Percentiles rank a stretch among this genome's conserved stretches.
phyloP scores from a whole-genome alignment of 208 protist genomes.

The Crithidia acanthocephali region DNA sequence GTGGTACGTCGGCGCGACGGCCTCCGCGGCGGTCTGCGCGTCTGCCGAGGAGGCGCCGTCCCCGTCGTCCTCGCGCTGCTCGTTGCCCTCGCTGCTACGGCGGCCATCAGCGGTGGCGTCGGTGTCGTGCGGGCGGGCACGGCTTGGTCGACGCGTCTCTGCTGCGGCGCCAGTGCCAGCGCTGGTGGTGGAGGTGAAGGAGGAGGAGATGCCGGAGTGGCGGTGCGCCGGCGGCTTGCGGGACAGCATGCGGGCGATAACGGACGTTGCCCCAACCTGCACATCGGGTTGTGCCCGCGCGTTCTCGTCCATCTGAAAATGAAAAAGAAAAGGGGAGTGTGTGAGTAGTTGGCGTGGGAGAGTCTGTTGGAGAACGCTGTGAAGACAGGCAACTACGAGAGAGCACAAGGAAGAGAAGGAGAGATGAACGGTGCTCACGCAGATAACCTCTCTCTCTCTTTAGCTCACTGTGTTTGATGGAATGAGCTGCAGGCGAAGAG shows the following conservation, averaged over 20 bases:
- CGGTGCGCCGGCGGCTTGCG: constrained; percentile 1
- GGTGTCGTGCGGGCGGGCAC: not conserved
- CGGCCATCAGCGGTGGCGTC: not conserved
- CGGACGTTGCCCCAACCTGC: constrained; percentile 25
- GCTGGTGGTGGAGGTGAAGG: constrained; percentile 9
- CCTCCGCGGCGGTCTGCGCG: not conserved
- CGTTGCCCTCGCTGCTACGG: not conserved
- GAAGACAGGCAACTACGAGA: too few relatives aligned
- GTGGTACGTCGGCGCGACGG: constrained; percentile 48
- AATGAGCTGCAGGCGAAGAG: not conserved
- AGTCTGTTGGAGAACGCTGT: too few relatives aligned
- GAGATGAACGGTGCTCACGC: too few relatives aligned
- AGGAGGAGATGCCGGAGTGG: constrained; percentile 21
- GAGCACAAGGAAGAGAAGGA: too few relatives aligned
- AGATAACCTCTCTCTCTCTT: too few relatives aligned
- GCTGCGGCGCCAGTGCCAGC: not conserved
- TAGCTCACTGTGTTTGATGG: too few relatives aligned
- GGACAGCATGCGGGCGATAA: constrained; percentile 29
- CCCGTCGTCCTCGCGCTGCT: not conserved
- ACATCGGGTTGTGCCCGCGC: constrained; percentile 4
- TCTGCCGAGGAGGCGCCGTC: not conserved
- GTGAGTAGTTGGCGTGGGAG: too few relatives aligned
- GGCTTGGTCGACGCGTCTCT: constrained; percentile 1
- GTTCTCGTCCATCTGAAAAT: constrained; percentile 17
- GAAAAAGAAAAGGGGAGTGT: too few relatives aligned